Evolutionary conservation across 768 basidiomycete genomes (phyloP).

Genomic region (Lentinula sp.): DNA sequence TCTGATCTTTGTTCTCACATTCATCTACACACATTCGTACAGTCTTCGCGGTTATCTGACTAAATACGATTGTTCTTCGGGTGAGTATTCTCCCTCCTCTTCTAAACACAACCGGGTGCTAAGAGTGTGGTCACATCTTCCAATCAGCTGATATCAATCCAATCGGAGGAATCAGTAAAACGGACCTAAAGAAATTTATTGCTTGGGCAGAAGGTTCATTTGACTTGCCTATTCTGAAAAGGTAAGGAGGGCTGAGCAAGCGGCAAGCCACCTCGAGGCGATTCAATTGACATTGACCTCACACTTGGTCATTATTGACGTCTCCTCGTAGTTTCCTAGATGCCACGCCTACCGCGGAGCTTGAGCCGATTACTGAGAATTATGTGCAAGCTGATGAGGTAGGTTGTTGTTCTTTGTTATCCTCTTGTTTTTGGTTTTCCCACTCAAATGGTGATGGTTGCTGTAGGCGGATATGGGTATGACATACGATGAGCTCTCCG

Average conservation of each 20-base stretch:
- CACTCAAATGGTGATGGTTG: too few relatives aligned
- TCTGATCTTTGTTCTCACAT: not conserved
- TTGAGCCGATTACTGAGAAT: conserved; percentile 90
- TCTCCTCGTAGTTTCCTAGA: conserved; percentile 65
- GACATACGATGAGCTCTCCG: conserved; percentile 95
- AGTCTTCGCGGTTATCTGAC: conserved; percentile 95
- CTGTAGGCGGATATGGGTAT: conserved; percentile 94
- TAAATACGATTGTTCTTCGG: conserved; percentile 95
- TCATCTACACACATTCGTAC: not conserved
- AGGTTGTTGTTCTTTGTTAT: conserved; percentile 9
- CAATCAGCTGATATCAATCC: conserved; percentile 89
- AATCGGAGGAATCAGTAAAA: conserved; percentile 97
- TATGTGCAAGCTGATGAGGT: conserved; percentile 97
- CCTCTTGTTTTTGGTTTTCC: too few relatives aligned
- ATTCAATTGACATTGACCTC: conserved; percentile 8
- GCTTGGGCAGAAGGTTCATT: conserved; percentile 75
- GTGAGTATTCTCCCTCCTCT: conserved; percentile 26
- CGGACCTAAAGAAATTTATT: conserved; percentile 94
- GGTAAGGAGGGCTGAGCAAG: conserved; percentile 31
- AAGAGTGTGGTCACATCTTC: not conserved
- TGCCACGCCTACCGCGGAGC: conserved; percentile 91
- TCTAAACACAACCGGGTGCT: too few relatives aligned
- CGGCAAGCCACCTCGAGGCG: too few relatives aligned
- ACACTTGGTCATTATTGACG: not conserved
- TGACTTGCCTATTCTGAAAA: conserved; percentile 75